Base-by-base conservation (phyloP, 2,329 filamentous ascomycete genomes). In the Alternaria angustiovoidea region DNA sequence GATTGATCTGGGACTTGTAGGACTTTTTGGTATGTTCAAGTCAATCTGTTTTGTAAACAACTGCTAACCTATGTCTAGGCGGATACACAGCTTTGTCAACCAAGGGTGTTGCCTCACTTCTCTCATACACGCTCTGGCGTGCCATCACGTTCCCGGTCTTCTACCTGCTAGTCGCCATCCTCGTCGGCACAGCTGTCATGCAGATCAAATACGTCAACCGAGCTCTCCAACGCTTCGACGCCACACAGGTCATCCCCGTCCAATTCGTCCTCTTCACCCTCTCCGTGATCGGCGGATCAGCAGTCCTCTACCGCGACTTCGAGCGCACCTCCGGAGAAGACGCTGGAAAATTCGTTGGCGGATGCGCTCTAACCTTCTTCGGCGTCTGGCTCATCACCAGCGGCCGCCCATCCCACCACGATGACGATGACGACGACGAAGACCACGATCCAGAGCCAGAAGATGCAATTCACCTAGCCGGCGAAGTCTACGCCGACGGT, bases 331-430 rank as follows among this genome's bases (percentile, higher is more conserved):
- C 89, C 0, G 80, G 85, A 30, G 85, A 88, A 48, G 91, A 92
- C 71, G 91, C 92, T 2, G 81, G 83, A 57, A 96, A 97, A 71
- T 99, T 99, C 73, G 81, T 97, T 12, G 92, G 92, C 22, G 95
- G 95, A 38, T 99, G 95, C 79, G 84, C 92, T 5, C 81, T 99
- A 65, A 99, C 95, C 1, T 99, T 99, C 78, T 89, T 94, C 61
- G 95, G 95, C 9, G 95, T 99, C n/a, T 98, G 95, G 79, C 86
- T 97, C 67, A 97, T 99, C 73, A 98, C 95, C 1, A 96, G 91
- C 71, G 93, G 93, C 54, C 86, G 94, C 67, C 67, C 64, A 6
- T 54, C 57, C 4, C 60, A 60, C 16, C 49, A 64, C 14, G 54
- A 57, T n/a, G 85, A 87, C 3, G 85, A 88, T 3, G 87, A 87